Evolutionary conservation across 257 asterid species (phyloP), one percentile per base, ranked within the genome.

Genomic region (Osmanthus fragrans): DNA sequence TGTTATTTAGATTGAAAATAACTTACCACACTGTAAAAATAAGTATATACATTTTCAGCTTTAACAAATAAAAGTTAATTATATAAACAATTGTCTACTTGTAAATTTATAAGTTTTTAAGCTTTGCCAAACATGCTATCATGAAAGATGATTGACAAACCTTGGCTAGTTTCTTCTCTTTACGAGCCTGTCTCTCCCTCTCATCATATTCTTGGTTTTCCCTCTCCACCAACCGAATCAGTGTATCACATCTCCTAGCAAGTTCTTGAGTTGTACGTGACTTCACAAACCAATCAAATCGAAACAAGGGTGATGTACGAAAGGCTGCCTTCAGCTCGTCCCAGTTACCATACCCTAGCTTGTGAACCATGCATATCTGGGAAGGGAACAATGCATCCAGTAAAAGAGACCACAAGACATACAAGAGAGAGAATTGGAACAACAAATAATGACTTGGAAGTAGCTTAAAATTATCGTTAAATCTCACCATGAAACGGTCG

Each of bases 271-370:
- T 92, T 18, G 99, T 96, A 32, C 99, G 94, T 8, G 99, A 96
- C 89, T 96, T 96, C 51, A 96, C 96, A 81, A 96, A 96, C 99
- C 99, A 96, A 87, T 96, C 99, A 80, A 92, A 96, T 16, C 99
- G 95, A 77, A 96, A 96, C 88, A 93, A 75, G 7, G 99, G 98
- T 0, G 98, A 94, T 4, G 96, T 93, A 67, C 99, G 97, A 75
- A 96, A 96, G 63, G 98, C 98, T 33, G 98, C 93, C 89, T 96
- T 96, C 80, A 96, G 85, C 86, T 92, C 99, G 25, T 96, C 99
- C 99, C 99, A 96, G 82, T 96, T 96, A 32, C 99, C 99, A 74
- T 96, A 96, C 23, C 98, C 99, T 69, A 96, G 98, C 86, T 93
- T 96, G 91, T 93, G 98, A 82, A 94, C 94, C 98, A 90, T 92